Evolutionary conservation across 768 basidiomycete species (phyloP), one percentile per base, ranked within the genome.

Genomic region (Leccinum rimulosum): DNA sequence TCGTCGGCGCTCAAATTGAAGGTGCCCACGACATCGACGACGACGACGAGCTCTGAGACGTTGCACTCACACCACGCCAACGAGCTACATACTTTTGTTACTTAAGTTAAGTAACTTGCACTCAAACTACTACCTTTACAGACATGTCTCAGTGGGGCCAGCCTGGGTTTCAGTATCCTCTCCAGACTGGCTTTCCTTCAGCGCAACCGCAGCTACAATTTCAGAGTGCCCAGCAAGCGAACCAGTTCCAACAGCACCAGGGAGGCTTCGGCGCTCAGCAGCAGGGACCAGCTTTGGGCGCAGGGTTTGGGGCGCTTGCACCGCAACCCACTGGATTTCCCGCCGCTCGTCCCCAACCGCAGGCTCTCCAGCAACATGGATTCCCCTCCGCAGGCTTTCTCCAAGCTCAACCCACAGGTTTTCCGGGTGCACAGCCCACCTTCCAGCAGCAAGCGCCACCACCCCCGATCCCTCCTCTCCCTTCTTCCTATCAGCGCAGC

Each of bases 91-190:
- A 33, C 31, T n/a, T 31, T 31, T 31, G 31, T 33, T 33, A 33
- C 31, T 33, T 5, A 33, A 33, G 31, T 33, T 33, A 33, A 33
- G 31, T 33, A 33, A 33, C 31, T 12, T 9, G 43, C 43, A 28
- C 35, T 15, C 50, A 50, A 54, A 17, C 11, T 58, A 17, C 1
- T 60, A 17, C 1, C 6, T 6, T 17, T 12, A 30, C 30, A 68
- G 77, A 66, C 69, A 91, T 92, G 90, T 83, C 88, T 67, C 89
- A 90, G 74, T 92, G 90, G 88, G 80, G 79, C 54, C 87, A 86
- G 72, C 82, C 80, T 25, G 84, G 84, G 36, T 87, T 78, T 67
- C 89, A 91, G 74, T 87, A 88, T 68, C 86, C 90, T 33, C 76
- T 86, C 71, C 88, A 88, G 64, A 88, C 89, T 3, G 89, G 88